Base-by-base conservation (phyloP, 208 protist species). In the Trypanosoma mega region DNA sequence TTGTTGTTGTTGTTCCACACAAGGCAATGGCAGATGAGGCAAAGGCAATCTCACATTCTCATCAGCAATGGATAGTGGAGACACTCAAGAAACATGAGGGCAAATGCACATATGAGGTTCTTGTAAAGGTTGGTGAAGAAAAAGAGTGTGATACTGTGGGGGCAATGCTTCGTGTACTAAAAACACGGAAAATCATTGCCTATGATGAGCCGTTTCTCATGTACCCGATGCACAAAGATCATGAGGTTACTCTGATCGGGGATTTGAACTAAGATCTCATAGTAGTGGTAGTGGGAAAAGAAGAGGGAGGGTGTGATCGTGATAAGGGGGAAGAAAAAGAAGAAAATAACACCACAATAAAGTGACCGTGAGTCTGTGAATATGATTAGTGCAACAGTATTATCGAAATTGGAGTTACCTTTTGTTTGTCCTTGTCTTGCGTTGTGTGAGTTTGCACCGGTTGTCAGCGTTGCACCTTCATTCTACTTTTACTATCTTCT, bases 161-260 rank as follows among this genome's bases (percentile, higher is more conserved):
- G 1, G 51, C 51, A 20, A 57, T 57, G 51, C 51, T 57, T 45
- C 51, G n/a, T 29, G 34, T 57, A 20, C 23, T 45, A 23, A 57
- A 57, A 29, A 45, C 2, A 4, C 29, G 51, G 26, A 57, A 57
- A 45, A 45, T 57, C 39, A 29, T 57, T 41, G 27, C 51, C 3
- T 57, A 57, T 24, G 33, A 57, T 14, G 33, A 57, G 20, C 51
- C 27, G 5, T 57, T 57, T 45, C 21, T 57, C 16, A 57, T 57
- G 51, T 57, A 45, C 44, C 51, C 51, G 12, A 57, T 57, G 51
- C 51, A 57, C 24, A 57, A 57, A 45, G 34, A 57, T 41, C 51
- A 57, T 8, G 27, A 45, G 1, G 18, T 57, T 24, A 57, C 16
- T n/a, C 33, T 57, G 11, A 57, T 57, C n/a, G 51, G 33, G 12